Base-by-base conservation (phyloP, 2,329 filamentous ascomycete genomes). In the Claviceps arundinis region DNA sequence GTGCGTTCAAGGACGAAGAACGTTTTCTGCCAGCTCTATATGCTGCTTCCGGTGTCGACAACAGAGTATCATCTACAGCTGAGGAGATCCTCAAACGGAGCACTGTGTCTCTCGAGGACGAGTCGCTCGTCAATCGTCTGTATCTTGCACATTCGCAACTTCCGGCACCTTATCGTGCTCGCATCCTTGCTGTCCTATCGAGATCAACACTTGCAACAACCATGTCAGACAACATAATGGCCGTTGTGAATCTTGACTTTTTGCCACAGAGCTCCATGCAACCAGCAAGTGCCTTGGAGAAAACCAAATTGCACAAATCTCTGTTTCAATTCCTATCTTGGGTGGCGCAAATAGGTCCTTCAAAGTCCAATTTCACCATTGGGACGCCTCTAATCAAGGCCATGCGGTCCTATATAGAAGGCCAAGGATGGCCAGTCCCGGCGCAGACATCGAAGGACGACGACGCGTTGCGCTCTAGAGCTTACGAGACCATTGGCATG, bases 401-500 rank as follows among this genome's bases (percentile, higher is more conserved):
- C 46, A 70, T 97, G 59, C 78, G 78, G 56, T 75, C 79, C 24
- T 96, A 89, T 62, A 82, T 95, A 51, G 76, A 85, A 56, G 75
- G 78, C 37, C 87, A 94, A 65, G 89, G 89, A 5, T 96, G 90
- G 90, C 90, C 90, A 2, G 70, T 70, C 19, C 78, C 84, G 1
- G 69, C 80, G 50, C 77, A 80, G 57, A 65, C 74, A 13, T 75
- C 77, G 2, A 66, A 73, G 11, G 81, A 84, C 47, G 80, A 83
- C 51, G 71, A 84, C 51, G 76, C 78, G 3, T 73, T 95, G 44
- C 81, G 91, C 42, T 84, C 84, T 5, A 83, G 86, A 61, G 89
- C 86, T 1, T 97, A 96, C 65, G 91, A 97, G 65, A 89, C 87
- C 0, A 88, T 97, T 41, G 93, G 91, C 0, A 77, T 93, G 14